Percentiles rank a stretch among this genome's conserved stretches.
Conservation (phyloP, 768 basidiomycete genomes). For the Auricularia heimuer region DNA sequence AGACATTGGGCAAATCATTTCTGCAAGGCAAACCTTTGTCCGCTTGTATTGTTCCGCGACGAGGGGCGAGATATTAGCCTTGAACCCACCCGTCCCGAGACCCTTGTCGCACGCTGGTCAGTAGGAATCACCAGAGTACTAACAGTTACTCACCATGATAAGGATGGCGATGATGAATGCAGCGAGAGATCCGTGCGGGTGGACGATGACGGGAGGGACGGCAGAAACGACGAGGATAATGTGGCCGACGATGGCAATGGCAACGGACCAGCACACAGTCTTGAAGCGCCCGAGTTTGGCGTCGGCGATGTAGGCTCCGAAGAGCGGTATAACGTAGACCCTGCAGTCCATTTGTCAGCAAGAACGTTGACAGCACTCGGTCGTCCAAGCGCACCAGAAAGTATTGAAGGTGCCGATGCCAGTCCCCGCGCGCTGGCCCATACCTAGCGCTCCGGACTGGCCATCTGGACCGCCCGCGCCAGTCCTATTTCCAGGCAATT, state of each 20-base stretch:
- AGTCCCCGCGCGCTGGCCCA: conserved; percentile 18
- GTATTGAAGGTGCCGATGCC: conserved; percentile 18
- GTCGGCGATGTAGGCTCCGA: conserved; percentile 68
- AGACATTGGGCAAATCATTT: not conserved
- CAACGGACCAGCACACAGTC: conserved; percentile 56
- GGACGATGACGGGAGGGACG: conserved; percentile 30
- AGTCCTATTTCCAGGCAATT: conserved; percentile 27
- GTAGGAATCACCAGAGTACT: no score
- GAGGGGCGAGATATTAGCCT: conserved; percentile 62
- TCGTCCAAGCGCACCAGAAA: conserved; percentile 14
- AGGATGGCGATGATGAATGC: conserved; percentile 37
- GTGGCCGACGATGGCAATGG: conserved; percentile 46
- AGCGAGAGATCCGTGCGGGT: conserved; percentile 32
- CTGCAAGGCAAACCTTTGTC: conserved; percentile 24
- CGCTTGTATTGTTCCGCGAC: conserved; percentile 67
- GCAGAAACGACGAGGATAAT: conserved; percentile 37
- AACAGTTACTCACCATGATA: conserved; percentile 23
- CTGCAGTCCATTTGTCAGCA: not conserved
- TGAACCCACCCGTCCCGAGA: conserved; percentile 36
- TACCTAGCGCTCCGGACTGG: conserved; percentile 17
- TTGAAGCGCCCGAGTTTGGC: conserved; percentile 65
- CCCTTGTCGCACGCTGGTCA: conserved; percentile 8
- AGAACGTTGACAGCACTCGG: conserved; percentile 14
- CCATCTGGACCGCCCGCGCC: conserved; percentile 20
- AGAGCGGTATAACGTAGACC: conserved; percentile 56